A percentile compares a stretch with the other conserved stretches of the same genome.
These are phyloP conservation scores for Bruguiera sexangula DNA, from an alignment of 345 rosid species.

Conservation along the genomic window DNA sequence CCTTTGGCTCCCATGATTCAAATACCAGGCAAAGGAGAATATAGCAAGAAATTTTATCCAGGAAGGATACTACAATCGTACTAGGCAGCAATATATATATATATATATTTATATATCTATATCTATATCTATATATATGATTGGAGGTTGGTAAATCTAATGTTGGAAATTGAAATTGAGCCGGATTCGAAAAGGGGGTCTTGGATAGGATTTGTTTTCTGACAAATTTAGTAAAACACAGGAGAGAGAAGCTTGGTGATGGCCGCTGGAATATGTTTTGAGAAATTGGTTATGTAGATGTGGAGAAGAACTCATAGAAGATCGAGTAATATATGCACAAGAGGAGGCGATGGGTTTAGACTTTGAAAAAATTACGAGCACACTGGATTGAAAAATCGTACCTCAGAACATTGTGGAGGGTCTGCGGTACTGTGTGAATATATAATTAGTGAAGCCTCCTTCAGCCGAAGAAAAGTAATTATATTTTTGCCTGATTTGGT, in stretches of 20 bases:
- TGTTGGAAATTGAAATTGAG: neutral
- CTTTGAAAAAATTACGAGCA: constrained; percentile 4
- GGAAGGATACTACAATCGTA: no score
- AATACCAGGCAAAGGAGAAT: neutral
- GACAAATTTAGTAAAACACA: neutral
- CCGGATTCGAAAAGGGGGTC: neutral
- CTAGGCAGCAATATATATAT: no score
- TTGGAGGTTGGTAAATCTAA: no score
- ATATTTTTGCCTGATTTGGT: neutral
- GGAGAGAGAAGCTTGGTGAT: no score
- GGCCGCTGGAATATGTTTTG: no score
- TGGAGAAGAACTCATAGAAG: neutral
- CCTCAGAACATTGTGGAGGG: neutral
- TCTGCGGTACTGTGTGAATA: no score
- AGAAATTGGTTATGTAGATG: neutral
- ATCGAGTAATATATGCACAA: neutral
- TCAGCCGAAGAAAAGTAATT: no score
- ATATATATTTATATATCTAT: no score
- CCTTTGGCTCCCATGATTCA: constrained; percentile 33
- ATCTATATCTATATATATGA: no score
- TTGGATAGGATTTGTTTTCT: neutral
- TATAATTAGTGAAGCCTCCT: no score
- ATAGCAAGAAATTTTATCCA: neutral
- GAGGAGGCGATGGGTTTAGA: neutral
- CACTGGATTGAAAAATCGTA: constrained; percentile 12